Evolutionary conservation across 345 rosid genomes (phyloP).

Genomic region (Camelina laxa): DNA sequence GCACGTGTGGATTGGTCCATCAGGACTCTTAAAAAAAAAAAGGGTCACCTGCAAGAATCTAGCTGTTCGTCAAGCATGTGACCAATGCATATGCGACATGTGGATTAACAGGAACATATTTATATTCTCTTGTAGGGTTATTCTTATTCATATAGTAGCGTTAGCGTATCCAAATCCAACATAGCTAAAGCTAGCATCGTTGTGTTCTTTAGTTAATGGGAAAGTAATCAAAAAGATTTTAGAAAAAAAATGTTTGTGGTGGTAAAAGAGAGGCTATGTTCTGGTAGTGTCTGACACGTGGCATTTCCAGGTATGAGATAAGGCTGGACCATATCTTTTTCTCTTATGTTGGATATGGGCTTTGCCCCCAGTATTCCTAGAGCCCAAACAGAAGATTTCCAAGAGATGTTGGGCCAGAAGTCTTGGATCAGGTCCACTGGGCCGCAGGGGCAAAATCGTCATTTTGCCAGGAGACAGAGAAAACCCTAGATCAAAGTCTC

Average conservation of each 20-base stretch:
- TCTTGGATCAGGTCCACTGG: too few relatives aligned
- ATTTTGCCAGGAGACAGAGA: too few relatives aligned
- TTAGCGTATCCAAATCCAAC: constrained; percentile 33
- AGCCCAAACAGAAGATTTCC: too few relatives aligned
- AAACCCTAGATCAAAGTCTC: too few relatives aligned
- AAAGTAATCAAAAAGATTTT: constrained; percentile 7
- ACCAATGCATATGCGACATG: constrained; percentile 20
- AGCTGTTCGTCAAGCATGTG: constrained; percentile 31
- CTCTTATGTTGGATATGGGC: too few relatives aligned
- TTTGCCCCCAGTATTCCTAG: too few relatives aligned
- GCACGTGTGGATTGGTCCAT: constrained; percentile 41
- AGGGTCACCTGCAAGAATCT: constrained; percentile 33
- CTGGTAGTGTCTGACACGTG: constrained; percentile 41
- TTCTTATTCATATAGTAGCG: background rate
- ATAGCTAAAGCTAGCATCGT: constrained; percentile 8
- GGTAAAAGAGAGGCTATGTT: constrained; percentile 12
- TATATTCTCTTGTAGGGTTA: constrained; percentile 17
- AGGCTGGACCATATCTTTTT: constrained; percentile 47
- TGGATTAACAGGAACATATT: constrained; percentile 7
- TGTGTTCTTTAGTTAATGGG: constrained; percentile 20
- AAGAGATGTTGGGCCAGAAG: too few relatives aligned
- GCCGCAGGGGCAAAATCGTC: too few relatives aligned
- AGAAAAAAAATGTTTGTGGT: constrained; percentile 26
- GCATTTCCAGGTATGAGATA: constrained; percentile 27
- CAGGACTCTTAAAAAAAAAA: constrained; percentile 9